Evolutionary conservation across 148 eudicot genomes (phyloP).

Genomic region (Arctostaphylos glauca): DNA sequence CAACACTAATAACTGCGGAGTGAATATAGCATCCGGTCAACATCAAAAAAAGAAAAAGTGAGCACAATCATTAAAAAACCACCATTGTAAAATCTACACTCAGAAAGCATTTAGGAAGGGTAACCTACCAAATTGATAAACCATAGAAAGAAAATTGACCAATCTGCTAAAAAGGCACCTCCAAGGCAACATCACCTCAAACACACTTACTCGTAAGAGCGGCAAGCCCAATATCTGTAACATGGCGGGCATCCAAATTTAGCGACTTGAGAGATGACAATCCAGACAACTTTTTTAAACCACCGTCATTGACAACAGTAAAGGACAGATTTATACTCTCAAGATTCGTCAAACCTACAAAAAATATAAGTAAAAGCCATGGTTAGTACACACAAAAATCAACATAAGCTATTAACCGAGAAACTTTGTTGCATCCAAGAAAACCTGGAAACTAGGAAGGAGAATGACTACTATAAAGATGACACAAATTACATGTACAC

Average conservation of each 20-base stretch:
- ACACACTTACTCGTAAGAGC: conserved; percentile 71
- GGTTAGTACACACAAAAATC: not conserved
- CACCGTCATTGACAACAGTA: conserved; percentile 73
- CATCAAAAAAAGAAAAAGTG: not conserved
- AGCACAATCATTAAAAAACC: not conserved
- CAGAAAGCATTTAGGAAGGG: too few species aligned
- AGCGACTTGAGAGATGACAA: conserved; percentile 79
- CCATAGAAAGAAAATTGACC: not conserved
- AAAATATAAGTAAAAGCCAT: not conserved
- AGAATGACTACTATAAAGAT: not conserved
- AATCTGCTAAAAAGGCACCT: not conserved
- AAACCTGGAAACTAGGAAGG: not conserved
- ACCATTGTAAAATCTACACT: not conserved
- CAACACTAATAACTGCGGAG: not conserved
- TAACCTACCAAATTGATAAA: not conserved
- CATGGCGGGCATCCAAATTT: conserved; percentile 83
- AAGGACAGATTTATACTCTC: conserved; percentile 93
- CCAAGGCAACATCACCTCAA: conserved; percentile 6
- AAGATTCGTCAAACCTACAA: conserved; percentile 58
- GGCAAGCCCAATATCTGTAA: conserved; percentile 87
- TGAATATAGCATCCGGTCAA: not conserved
- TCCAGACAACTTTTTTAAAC: conserved; percentile 75
- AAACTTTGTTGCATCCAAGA: not conserved
- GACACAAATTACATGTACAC: not conserved
- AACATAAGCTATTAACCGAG: not conserved